These are phyloP conservation scores for Solanum chiquidenum DNA, from an alignment of 257 asterid species.

Conservation along the genomic window DNA sequence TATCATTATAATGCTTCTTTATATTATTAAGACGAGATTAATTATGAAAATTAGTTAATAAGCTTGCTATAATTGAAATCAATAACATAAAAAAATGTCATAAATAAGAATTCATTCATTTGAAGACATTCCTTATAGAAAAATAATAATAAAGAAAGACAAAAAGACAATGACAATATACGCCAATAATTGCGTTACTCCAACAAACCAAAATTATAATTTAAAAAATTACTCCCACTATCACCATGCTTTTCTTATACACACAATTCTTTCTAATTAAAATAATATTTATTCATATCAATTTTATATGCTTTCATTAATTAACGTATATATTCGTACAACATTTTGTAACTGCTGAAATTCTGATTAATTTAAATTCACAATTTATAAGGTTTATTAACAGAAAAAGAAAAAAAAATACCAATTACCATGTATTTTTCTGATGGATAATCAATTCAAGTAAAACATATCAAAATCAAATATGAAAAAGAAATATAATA, in stretches of 20 bases:
- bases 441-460: background rate
- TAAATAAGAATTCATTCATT: background rate
- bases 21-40: background rate
- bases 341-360: background rate
- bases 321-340: background rate
- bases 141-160: background rate
- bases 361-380: background rate
- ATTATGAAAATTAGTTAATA: background rate
- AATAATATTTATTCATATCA: background rate
- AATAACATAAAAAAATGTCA: background rate
- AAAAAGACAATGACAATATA: constrained; percentile 16
- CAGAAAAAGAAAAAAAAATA: background rate
- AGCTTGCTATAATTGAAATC: background rate
- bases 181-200: constrained; percentile 40
- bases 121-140: background rate
- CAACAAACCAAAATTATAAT: background rate
- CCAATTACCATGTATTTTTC: background rate
- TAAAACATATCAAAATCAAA: background rate
- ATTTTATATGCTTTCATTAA: background rate
- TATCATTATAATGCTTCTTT: background rate
- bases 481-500: background rate
- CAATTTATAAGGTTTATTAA: background rate
- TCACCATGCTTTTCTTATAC: background rate
- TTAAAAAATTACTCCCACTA: background rate
- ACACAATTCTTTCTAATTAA: background rate